A percentile compares a stretch with the other conserved stretches of the same genome.
Conservation (phyloP, 768 basidiomycete genomes). For the Rhodotorula graminis region DNA sequence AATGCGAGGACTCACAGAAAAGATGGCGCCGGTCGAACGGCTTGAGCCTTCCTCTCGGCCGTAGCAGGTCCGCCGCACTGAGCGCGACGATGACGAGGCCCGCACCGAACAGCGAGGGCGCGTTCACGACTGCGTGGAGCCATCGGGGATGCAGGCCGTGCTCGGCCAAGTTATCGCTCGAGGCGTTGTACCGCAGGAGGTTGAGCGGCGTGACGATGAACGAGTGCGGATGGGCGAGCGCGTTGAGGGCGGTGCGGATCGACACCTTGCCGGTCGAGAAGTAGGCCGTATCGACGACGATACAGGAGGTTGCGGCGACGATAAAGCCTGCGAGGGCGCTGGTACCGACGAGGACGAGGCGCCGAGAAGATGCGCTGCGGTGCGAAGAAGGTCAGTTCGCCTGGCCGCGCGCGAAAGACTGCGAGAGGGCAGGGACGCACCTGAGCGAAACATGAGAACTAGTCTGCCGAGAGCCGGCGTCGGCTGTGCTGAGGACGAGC, state of each 20-base stretch:
- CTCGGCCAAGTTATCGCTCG: slow-evolving; percentile 27
- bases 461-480: not conserved
- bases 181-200: slow-evolving; percentile 36
- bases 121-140: slow-evolving; percentile 35
- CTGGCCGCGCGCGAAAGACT: too few species aligned
- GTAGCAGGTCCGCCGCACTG: not conserved
- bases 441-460: too few species aligned
- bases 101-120: slow-evolving; percentile 33
- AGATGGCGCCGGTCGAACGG: too few species aligned
- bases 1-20: slow-evolving; percentile 11
- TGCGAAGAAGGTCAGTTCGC: not conserved
- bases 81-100: not conserved
- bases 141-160: slow-evolving; percentile 40
- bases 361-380: not conserved
- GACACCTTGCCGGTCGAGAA: not conserved
- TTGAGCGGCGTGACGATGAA: slow-evolving; percentile 37
- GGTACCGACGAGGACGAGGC: not conserved
- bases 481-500: not conserved
- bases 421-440: too few species aligned
- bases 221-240: not conserved
- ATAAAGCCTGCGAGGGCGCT: slow-evolving; percentile 13
- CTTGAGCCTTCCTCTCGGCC: not conserved
- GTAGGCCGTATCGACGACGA: slow-evolving; percentile 4
- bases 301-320: not conserved
- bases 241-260: not conserved